Evolutionary conservation across 768 basidiomycete species (phyloP).

Genomic region (Naematelia aurantialba): DNA sequence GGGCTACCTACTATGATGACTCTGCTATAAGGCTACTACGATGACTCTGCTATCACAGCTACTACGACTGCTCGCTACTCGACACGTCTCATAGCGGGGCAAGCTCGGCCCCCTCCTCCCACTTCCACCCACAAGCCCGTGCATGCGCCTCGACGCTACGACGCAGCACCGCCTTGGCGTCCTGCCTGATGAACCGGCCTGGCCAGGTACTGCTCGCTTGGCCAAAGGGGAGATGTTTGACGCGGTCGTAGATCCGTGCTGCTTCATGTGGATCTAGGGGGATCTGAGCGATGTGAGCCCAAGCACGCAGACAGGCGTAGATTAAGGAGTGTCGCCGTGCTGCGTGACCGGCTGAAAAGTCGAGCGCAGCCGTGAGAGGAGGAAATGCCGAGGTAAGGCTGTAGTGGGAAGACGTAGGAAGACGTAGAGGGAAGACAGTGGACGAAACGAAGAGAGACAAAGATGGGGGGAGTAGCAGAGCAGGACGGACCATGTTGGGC

Average conservation of each 20-base stretch:
- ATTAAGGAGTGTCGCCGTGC: too few relatives aligned
- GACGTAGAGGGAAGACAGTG: neutral
- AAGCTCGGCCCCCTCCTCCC: neutral
- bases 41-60: too few relatives aligned
- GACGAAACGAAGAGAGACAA: neutral
- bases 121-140: neutral
- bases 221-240: constrained; percentile 26
- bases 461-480: neutral
- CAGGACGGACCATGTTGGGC: constrained; percentile 44
- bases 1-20: too few relatives aligned
- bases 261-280: constrained; percentile 40
- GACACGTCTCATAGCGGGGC: neutral
- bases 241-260: constrained; percentile 16
- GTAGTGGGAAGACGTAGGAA: too few relatives aligned
- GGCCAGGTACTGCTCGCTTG: constrained; percentile 48
- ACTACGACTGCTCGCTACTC: too few relatives aligned
- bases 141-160: neutral
- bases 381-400: too few relatives aligned
- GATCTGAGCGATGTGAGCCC: too few relatives aligned
- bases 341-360: too few relatives aligned
- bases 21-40: too few relatives aligned
- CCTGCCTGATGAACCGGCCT: constrained; percentile 33
- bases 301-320: too few relatives aligned
- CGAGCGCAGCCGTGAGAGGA: too few relatives aligned
- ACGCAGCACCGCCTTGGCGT: constrained; percentile 33